Conservation (phyloP, 2,329 filamentous ascomycete species). For the Pseudogymnoascus sp. region DNA sequence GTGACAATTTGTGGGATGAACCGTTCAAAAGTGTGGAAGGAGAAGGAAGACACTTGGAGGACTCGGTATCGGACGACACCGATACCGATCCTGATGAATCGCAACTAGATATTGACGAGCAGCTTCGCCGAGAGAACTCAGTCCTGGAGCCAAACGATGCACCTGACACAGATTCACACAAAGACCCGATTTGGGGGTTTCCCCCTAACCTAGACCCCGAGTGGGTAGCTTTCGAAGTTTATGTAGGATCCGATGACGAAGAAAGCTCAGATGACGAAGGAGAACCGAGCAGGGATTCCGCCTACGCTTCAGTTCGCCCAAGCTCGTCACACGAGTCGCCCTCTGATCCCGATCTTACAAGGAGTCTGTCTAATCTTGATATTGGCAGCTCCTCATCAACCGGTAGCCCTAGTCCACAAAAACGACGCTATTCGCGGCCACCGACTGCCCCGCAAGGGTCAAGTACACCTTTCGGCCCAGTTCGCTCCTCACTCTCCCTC, state of each 20-base stretch:
- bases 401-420: conserved; percentile 11
- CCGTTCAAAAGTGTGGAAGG: conserved; percentile 17
- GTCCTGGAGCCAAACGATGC: conserved; percentile 14
- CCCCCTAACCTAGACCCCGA: conserved; percentile 64
- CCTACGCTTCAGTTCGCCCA: conserved; percentile 20
- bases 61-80: conserved; percentile 13
- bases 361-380: conserved; percentile 20
- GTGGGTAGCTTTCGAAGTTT: conserved; percentile 70
- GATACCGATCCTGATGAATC: conserved; percentile 24
- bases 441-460: not conserved
- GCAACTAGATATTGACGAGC: conserved; percentile 29
- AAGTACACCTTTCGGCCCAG: conserved; percentile 39
- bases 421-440: not conserved
- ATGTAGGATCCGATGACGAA: conserved; percentile 52
- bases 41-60: conserved; percentile 18
- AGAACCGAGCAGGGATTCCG: conserved; percentile 20
- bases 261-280: conserved; percentile 21
- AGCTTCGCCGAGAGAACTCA: conserved; percentile 27
- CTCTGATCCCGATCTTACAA: conserved; percentile 14
- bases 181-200: conserved; percentile 38
- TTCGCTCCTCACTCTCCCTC: conserved; percentile 62
- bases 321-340: conserved; percentile 17
- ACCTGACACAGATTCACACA: conserved; percentile 3
- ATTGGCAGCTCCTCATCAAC: conserved; percentile 20
- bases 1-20: conserved; percentile 22